Base-by-base conservation (phyloP, 2,329 filamentous ascomycete genomes). In the Aspergillus sergii region DNA sequence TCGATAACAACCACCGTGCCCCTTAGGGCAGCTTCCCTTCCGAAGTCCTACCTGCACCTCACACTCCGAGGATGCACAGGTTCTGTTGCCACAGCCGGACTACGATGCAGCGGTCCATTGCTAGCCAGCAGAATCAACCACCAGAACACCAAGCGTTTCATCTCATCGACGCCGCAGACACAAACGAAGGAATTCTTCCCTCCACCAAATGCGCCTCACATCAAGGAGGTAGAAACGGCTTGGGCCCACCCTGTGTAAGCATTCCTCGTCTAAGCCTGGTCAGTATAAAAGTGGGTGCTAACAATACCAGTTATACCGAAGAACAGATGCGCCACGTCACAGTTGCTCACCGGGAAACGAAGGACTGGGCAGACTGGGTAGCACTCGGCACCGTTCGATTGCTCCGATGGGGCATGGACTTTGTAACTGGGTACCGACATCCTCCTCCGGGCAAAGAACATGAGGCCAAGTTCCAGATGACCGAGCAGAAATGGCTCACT, bases 401-500 rank as follows among this genome's bases (percentile, higher is more conserved):
- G 26, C 85, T 93, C 45, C 86, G 94, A 57, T 94, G 87, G 84
- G 88, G 88, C 11, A 92, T 96, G 80, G 94, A 98, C 75, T 80
- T 89, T 41, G 91, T 85, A 19, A 97, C 94, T 0, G 93, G 93
- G 14, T 91, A 93, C 69, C 88, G 87, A 36, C 93, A 97, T 74
- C 86, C 91, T 66, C 86, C 83, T 11, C 80, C 83, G 2, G 78
- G 80, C 2, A 74, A 79, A 58, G 71, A 70, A 64, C 69, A 62
- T 57, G 65, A 34, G 0, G 86, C 83, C 80, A 89, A 75, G 72
- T 96, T 86, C 72, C 76, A 77, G 39, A 92, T 92, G 83, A 95
- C 88, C 0, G 94, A 96, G 76, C 83, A 89, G 6, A 95, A 98
- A 80, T 99, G 95, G 90, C 84, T 97, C 71, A 87, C 91, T 56